Conservation (phyloP, 2,329 filamentous ascomycete species). For the Colletotrichum aenigma region DNA sequence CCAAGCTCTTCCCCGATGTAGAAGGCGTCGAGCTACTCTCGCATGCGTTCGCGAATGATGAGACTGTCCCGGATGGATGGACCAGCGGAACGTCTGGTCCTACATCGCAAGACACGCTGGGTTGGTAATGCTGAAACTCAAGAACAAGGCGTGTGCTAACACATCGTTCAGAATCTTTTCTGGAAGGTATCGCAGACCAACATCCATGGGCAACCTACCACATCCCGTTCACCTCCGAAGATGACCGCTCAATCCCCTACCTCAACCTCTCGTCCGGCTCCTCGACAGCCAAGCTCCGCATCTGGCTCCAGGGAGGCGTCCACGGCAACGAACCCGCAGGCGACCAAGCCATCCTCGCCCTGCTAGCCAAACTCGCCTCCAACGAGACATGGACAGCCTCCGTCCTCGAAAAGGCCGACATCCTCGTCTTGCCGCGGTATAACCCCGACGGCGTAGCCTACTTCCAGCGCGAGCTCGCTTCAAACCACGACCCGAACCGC, state of each 20-base stretch:
- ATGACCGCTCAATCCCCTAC: constrained; percentile 24
- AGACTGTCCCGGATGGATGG: constrained; percentile 25
- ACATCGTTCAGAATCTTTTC: constrained; percentile 16
- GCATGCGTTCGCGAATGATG: constrained; percentile 24
- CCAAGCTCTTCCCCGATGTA: background rate
- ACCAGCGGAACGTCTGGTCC: constrained; percentile 29
- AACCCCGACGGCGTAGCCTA: constrained; percentile 35
- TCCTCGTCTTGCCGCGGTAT: constrained; percentile 32
- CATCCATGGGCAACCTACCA: constrained; percentile 25
- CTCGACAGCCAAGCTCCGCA: constrained; percentile 25
- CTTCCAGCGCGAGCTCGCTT: constrained; percentile 31
- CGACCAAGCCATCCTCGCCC: constrained; percentile 31
- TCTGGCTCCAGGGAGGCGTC: constrained; percentile 32
- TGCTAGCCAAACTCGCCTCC: constrained; percentile 31
- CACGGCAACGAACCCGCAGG: constrained; percentile 36
- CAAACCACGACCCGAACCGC: constrained; percentile 34
- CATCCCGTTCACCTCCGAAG: constrained; percentile 23
- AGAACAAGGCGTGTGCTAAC: background rate
- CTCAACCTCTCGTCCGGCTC: constrained; percentile 15
- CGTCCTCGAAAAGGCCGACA: constrained; percentile 28
- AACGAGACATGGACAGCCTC: constrained; percentile 27
- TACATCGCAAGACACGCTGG: constrained; percentile 21
- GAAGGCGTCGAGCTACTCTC: constrained; percentile 25
- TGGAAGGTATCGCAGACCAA: constrained; percentile 19
- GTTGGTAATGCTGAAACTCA: background rate